These are phyloP conservation scores for Syzygium jambos DNA, from an alignment of 345 rosid species.

Conservation along the genomic window DNA sequence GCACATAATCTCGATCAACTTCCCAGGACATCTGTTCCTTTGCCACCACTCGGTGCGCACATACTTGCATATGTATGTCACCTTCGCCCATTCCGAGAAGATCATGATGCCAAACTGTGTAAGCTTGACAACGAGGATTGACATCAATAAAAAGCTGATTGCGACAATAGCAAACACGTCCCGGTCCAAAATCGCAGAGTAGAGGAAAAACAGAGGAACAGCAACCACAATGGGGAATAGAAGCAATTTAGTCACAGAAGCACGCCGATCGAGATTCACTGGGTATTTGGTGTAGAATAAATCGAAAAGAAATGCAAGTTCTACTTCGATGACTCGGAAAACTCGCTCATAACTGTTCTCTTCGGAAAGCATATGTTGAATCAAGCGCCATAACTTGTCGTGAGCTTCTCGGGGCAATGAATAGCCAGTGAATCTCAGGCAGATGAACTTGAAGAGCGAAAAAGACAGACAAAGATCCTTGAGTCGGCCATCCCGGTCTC, in stretches of 20 bases:
- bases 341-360: background rate
- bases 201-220: background rate
- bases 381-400: background rate
- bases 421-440: background rate
- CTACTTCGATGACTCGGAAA: background rate
- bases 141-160: background rate
- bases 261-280: background rate
- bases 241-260: accelerated
- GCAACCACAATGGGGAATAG: background rate
- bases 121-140: background rate
- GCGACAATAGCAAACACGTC: too few species aligned
- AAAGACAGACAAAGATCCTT: background rate
- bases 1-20: background rate
- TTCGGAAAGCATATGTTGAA: background rate
- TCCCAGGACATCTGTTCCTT: accelerated
- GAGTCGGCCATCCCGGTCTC: background rate
- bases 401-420: background rate
- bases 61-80: background rate
- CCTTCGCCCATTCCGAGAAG: background rate
- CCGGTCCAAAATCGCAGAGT: too few species aligned
- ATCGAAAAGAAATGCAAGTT: background rate
- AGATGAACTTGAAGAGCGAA: background rate
- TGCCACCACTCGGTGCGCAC: background rate
- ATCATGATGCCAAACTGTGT: background rate
- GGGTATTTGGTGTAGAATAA: background rate